Percentiles rank a stretch among this genome's conserved stretches.
phyloP scores from a whole-genome alignment of 441 rosid genomes.

The Arabidopsis hybrid region DNA sequence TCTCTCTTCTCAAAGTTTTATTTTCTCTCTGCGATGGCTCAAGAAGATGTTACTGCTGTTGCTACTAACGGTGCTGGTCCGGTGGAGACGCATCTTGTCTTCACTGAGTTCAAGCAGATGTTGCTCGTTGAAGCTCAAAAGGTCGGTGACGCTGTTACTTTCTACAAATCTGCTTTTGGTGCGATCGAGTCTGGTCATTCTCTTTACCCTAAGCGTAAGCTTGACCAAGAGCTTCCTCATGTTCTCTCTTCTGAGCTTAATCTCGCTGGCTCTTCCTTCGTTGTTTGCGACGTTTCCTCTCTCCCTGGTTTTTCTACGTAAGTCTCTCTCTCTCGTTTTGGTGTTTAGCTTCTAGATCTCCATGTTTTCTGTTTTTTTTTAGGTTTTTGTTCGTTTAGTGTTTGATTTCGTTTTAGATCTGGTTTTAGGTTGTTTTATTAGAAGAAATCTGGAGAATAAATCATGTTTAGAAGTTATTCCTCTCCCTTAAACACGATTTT shows the following conservation, averaged over 20 bases:
- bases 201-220: slow-evolving; percentile 83
- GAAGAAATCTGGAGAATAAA: neutral
- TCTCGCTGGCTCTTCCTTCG: slow-evolving; percentile 64
- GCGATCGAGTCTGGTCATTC: slow-evolving; percentile 72
- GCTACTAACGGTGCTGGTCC: slow-evolving; percentile 51
- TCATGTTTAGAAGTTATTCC: neutral
- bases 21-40: slow-evolving; percentile 53
- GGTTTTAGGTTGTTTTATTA: neutral
- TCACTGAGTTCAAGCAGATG: slow-evolving; percentile 69
- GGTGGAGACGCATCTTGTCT: slow-evolving; percentile 55
- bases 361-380: neutral
- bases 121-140: slow-evolving; percentile 83
- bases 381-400: neutral
- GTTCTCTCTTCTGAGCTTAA: slow-evolving; percentile 69
- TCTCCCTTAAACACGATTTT: neutral
- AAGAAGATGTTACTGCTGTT: slow-evolving; percentile 46
- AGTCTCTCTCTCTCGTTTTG: neutral
- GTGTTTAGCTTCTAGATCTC: slow-evolving; percentile 1
- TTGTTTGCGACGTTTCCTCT: slow-evolving; percentile 60
- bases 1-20: neutral
- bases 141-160: slow-evolving; percentile 75
- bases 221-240: slow-evolving; percentile 89
- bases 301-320: slow-evolving; percentile 50
- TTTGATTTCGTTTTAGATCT: neutral
- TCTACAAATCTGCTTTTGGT: slow-evolving; percentile 82